phyloP scores from a whole-genome alignment of 345 rosid species.

The Passiflora organensis region DNA sequence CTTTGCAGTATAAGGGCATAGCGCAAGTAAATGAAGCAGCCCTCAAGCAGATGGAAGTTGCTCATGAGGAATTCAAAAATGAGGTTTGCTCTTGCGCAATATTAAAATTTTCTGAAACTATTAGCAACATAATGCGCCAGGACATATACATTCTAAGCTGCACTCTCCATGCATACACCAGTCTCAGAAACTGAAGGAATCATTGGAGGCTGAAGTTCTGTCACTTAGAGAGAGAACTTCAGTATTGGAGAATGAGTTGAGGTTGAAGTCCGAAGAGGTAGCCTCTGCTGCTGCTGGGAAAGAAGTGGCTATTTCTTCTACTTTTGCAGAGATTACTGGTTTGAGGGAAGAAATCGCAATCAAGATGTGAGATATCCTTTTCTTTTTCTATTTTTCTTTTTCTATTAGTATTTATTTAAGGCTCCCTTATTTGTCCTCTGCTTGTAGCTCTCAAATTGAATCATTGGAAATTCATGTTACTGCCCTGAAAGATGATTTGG shows the following conservation, averaged over 20 bases:
- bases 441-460: conserved; percentile 61
- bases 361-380: conserved; percentile 47
- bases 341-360: conserved; percentile 61
- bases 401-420: background rate
- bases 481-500: conserved; percentile 60
- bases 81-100: conserved; percentile 46
- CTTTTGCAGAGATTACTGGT: conserved; percentile 52
- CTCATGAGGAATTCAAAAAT: conserved; percentile 72
- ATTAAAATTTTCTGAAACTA: background rate
- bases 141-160: background rate
- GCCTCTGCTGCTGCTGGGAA: conserved; percentile 58
- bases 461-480: conserved; percentile 61
- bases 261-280: conserved; percentile 61
- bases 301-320: conserved; percentile 65
- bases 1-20: conserved; percentile 83
- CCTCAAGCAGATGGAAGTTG: conserved; percentile 83
- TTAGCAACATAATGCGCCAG: background rate
- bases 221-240: conserved; percentile 65
- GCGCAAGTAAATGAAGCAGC: conserved; percentile 91
- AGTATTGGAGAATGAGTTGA: conserved; percentile 65
- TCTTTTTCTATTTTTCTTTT: background rate
- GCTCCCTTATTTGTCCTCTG: conserved; percentile 19
- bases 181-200: conserved; percentile 65
- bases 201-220: conserved; percentile 64
- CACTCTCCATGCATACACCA: conserved; percentile 19